Percentiles rank a stretch among this genome's conserved stretches.
Evolutionary conservation across 73 alveolate genomes (phyloP).

Genomic region (Paramecium pentaurelia): DNA sequence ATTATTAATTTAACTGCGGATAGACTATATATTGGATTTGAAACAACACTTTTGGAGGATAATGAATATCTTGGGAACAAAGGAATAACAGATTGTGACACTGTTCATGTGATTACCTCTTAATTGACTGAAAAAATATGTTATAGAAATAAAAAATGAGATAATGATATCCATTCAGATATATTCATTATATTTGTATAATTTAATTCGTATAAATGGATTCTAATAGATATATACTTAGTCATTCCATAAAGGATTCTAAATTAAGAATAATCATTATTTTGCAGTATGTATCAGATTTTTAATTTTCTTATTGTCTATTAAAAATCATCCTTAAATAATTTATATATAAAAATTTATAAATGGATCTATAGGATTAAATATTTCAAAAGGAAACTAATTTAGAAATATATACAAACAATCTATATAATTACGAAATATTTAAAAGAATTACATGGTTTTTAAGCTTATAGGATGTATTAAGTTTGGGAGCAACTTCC

Average conservation of each 20-base stretch:
- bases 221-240: background rate
- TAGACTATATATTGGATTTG: slow-evolving; percentile 15
- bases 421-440: background rate
- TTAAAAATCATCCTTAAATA: background rate
- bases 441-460: background rate
- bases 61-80: background rate
- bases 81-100: background rate
- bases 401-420: background rate
- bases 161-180: background rate
- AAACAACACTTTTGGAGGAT: background rate
- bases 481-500: background rate
- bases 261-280: background rate
- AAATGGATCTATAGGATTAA: background rate
- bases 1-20: background rate
- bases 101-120: slow-evolving; percentile 29
- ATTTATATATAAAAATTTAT: background rate
- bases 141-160: background rate
- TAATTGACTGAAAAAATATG: background rate
- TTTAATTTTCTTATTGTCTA: background rate
- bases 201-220: background rate
- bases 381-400: background rate
- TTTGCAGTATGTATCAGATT: background rate
- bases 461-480: background rate
- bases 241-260: background rate
- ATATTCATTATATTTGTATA: background rate